A percentile compares a stretch with the other conserved stretches of the same genome.
These are phyloP conservation scores for Geotrichum klebahnii DNA, from an alignment of 1,139 yeast species.

Conservation along the genomic window DNA sequence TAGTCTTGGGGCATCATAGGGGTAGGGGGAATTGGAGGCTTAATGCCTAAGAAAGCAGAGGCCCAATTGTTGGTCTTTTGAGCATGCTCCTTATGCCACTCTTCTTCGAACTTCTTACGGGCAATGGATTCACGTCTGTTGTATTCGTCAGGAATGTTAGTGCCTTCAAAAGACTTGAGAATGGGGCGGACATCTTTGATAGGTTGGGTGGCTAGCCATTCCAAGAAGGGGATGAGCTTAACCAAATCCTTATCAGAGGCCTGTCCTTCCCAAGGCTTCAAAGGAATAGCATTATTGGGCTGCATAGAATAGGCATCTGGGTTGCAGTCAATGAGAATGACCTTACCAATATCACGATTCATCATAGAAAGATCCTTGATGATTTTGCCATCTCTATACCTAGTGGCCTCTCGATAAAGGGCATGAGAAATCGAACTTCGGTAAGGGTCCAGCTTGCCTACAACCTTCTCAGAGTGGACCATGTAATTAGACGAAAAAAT, in stretches of 20 bases:
- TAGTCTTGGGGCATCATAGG: slow-evolving; percentile 88
- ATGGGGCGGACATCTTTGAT: slow-evolving; percentile 88
- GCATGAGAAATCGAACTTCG: slow-evolving; percentile 86
- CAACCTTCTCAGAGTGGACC: slow-evolving; percentile 80
- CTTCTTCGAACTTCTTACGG: slow-evolving; percentile 65
- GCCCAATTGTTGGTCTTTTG: slow-evolving; percentile 49
- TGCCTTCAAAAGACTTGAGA: slow-evolving; percentile 61
- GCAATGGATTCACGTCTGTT: slow-evolving; percentile 68
- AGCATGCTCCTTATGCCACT: slow-evolving; percentile 51
- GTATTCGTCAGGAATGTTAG: slow-evolving; percentile 74
- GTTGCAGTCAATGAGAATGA: slow-evolving; percentile 74
- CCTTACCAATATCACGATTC: slow-evolving; percentile 85
- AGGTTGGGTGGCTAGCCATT: slow-evolving; percentile 89
- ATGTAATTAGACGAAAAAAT: slow-evolving; percentile 80
- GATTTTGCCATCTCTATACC: slow-evolving; percentile 77
- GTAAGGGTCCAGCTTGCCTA: slow-evolving; percentile 86
- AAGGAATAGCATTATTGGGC: slow-evolving; percentile 85
- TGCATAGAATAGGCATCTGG: slow-evolving; percentile 72
- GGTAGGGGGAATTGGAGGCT: slow-evolving; percentile 48
- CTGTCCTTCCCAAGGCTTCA: slow-evolving; percentile 81
- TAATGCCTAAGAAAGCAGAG: slow-evolving; percentile 61
- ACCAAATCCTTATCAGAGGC: slow-evolving; percentile 72
- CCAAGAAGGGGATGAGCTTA: slow-evolving; percentile 83
- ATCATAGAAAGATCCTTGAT: slow-evolving; percentile 74
- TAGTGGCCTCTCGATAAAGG: slow-evolving; percentile 84